Base-by-base conservation (phyloP, 225 moss, liverwort and hornwort species). In the Marchantia polymorpha region DNA sequence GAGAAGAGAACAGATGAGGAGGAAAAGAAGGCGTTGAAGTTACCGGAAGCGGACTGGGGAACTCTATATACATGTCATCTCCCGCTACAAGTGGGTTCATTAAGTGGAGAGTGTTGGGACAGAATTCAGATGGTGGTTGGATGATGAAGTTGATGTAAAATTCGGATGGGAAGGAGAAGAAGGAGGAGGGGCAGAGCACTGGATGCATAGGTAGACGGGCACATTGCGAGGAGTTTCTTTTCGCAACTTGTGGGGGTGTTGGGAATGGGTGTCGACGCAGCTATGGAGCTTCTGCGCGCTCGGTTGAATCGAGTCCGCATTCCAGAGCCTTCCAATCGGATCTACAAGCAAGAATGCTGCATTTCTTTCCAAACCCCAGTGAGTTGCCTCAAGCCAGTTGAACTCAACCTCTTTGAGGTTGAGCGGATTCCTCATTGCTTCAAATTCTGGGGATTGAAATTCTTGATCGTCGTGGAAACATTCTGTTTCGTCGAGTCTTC, bases 321-420 rank as follows among this genome's bases (percentile, higher is more conserved):
- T 68, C 99, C 95, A 0, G 95, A 99, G 88, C 89, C 92, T 52
- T 93, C 95, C 7, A 92, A 88, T 81, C 93, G 99, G 84, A 90
- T 99, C 84, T 99, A 99, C 89, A 99, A 99, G 92, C 91, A 99
- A 78, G 99, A 99, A 76, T 99, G 99, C 85, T 99, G 99, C 82
- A 89, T 99, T 58, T 99, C 99, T 29, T 99, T 99, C 74, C 85
- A 89, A 52, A 99, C 94, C 5, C 91, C 99, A 89, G 97, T 96
- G 77, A 90, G 92, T 73, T 81, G 25, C 19, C 3, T 19, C 70
- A 22, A 10, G 55, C 74, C 0, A 27, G 23, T 10, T 13, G 0
- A 4, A 14, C 23, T 13, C n/a, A n/a, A n/a, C 12, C 17, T 46
- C 15, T 54, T 73, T 26, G 73, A 53, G 52, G 27, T 10, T 7